phyloP scores from a whole-genome alignment of 2,329 filamentous ascomycete species.

The Tolypocladium inflatum region DNA sequence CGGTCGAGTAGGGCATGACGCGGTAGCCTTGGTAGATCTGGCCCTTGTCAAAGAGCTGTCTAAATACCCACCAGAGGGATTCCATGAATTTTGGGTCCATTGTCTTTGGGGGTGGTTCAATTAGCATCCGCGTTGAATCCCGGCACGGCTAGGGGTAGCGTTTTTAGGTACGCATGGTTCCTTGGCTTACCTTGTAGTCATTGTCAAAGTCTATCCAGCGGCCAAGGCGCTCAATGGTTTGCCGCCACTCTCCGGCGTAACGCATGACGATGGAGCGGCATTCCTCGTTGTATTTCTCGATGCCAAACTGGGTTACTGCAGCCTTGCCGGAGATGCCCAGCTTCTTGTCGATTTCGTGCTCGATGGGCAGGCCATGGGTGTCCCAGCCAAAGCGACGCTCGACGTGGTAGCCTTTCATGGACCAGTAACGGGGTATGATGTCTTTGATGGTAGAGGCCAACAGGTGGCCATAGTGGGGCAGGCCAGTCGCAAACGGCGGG shows the following conservation, averaged over 20 bases:
- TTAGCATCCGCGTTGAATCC: not conserved
- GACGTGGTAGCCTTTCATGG: slow-evolving; percentile 91
- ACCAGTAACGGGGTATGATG: slow-evolving; percentile 93
- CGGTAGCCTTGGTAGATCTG: slow-evolving; percentile 83
- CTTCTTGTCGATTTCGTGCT: slow-evolving; percentile 97
- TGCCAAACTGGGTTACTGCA: slow-evolving; percentile 76
- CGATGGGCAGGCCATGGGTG: slow-evolving; percentile 85
- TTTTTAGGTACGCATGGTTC: not conserved
- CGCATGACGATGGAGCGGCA: slow-evolving; percentile 91
- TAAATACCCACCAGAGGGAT: slow-evolving; percentile 94
- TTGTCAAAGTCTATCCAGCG: slow-evolving; percentile 98
- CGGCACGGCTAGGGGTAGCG: not conserved
- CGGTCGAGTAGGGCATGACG: slow-evolving; percentile 94
- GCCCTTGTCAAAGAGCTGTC: slow-evolving; percentile 82
- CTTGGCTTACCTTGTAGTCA: slow-evolving; percentile 67
- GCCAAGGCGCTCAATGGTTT: slow-evolving; percentile 78
- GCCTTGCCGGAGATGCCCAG: slow-evolving; percentile 80
- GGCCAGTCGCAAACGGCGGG: slow-evolving; percentile 66
- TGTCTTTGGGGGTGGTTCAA: slow-evolving; percentile 42
- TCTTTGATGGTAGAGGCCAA: slow-evolving; percentile 94
- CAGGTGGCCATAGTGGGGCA: slow-evolving; percentile 61
- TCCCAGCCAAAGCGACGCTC: slow-evolving; percentile 94
- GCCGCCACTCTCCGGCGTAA: slow-evolving; percentile 77
- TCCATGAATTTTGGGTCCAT: slow-evolving; percentile 98
- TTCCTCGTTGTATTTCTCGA: slow-evolving; percentile 84